Evolutionary conservation across 1,139 yeast genomes (phyloP).

Genomic region (Suhomyces taliae): DNA sequence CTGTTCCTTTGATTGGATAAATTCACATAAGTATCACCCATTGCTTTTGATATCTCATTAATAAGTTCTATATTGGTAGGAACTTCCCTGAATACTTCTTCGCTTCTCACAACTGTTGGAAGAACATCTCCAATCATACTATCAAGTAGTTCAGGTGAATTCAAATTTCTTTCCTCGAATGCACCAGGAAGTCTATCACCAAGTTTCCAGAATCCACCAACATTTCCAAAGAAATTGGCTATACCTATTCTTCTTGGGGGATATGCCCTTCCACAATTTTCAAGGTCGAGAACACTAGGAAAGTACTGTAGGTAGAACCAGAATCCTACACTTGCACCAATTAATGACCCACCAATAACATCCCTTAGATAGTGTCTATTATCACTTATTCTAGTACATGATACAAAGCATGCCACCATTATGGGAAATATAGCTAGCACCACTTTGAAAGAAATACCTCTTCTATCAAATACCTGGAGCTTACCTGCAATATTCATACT

Average conservation of each 20-base stretch:
- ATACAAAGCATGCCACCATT: constrained; percentile 35
- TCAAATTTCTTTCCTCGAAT: constrained; percentile 17
- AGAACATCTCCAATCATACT: too few species aligned
- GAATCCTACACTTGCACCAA: constrained; percentile 37
- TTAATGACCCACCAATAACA: constrained; percentile 39
- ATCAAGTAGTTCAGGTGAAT: constrained; percentile 6
- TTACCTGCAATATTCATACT: constrained; percentile 39
- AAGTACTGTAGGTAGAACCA: constrained; percentile 44
- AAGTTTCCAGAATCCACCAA: constrained; percentile 39
- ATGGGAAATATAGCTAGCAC: constrained; percentile 37
- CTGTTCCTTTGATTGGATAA: background rate
- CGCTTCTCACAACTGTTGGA: too few species aligned
- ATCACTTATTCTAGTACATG: constrained; percentile 49
- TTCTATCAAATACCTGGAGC: constrained; percentile 36
- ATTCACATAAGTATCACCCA: constrained; percentile 5
- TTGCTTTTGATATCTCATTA: constrained; percentile 2
- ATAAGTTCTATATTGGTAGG: constrained; percentile 7
- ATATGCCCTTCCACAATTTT: constrained; percentile 41
- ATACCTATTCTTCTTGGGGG: constrained; percentile 47
- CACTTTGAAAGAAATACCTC: constrained; percentile 38
- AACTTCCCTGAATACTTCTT: background rate
- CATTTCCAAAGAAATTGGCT: constrained; percentile 20
- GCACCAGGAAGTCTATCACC: constrained; percentile 22
- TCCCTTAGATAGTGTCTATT: constrained; percentile 49
- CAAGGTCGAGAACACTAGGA: constrained; percentile 32